Evolutionary conservation across 169 alveolate species (phyloP).

Genomic region (Toxoplasma gondii): DNA sequence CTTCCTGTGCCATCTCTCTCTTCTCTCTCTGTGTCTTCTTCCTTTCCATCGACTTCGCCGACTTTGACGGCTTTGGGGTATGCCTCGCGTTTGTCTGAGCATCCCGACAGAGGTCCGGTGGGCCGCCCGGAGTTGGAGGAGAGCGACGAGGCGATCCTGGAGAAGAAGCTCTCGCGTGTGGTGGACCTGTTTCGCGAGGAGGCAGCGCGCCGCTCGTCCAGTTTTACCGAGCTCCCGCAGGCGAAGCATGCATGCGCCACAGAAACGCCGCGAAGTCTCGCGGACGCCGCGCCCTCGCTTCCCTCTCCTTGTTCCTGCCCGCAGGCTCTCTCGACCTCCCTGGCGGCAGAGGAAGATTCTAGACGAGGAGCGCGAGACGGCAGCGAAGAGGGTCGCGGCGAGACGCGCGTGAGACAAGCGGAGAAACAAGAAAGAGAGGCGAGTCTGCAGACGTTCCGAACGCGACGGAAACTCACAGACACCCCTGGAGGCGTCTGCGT

Average conservation of each 20-base stretch:
- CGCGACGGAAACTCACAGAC: neutral
- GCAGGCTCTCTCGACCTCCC: too few relatives aligned
- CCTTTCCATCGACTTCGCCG: neutral
- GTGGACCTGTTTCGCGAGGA: neutral
- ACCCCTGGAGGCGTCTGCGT: slow-evolving; percentile 27
- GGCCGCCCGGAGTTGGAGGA: slow-evolving; percentile 49
- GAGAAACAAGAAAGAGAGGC: neutral
- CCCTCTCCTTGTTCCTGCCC: neutral
- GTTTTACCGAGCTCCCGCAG: neutral
- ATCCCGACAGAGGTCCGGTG: slow-evolving; percentile 66
- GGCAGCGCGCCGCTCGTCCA: neutral
- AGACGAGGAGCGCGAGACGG: neutral
- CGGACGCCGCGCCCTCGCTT: neutral
- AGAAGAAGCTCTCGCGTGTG: neutral
- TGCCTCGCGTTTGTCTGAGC: slow-evolving; percentile 59
- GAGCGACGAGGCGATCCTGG: neutral
- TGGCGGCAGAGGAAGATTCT: too few relatives aligned
- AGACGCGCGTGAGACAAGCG: neutral
- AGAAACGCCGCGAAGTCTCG: neutral
- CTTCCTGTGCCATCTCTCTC: neutral
- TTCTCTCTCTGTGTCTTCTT: neutral
- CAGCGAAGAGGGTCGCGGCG: neutral
- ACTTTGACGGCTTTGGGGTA: slow-evolving; percentile 26
- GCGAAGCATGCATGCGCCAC: neutral
- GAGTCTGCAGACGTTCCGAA: too few relatives aligned